These are phyloP conservation scores for Sclerotinia sclerotiorum DNA, from an alignment of 2,329 filamentous ascomycete genomes.

Conservation along the genomic window DNA sequence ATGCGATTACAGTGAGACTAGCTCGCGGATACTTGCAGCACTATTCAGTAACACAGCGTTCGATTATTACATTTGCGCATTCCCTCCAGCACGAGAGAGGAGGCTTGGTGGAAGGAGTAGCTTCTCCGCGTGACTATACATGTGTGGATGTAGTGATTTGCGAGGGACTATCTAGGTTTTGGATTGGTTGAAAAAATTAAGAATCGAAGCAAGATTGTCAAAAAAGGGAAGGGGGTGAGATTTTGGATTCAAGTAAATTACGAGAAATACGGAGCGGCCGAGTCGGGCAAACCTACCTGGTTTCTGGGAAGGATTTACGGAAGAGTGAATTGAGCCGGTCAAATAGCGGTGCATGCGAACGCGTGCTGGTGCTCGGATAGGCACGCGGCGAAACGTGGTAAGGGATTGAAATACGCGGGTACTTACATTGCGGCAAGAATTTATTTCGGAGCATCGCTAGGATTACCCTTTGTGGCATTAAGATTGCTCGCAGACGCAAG, in stretches of 20 bases:
- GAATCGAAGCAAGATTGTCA: constrained; percentile 15
- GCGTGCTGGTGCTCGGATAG: constrained; percentile 38
- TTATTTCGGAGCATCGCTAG: constrained; percentile 23
- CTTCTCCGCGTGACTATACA: constrained; percentile 25
- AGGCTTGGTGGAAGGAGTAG: constrained; percentile 20
- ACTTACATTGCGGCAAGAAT: constrained; percentile 31
- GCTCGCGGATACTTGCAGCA: constrained; percentile 37
- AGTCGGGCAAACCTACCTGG: constrained; percentile 20
- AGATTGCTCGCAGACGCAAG: constrained; percentile 26
- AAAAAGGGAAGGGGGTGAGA: constrained; percentile 16
- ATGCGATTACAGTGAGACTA: constrained; percentile 35
- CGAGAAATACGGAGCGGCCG: constrained; percentile 19
- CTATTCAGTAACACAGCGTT: constrained; percentile 34
- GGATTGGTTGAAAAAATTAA: constrained; percentile 10
- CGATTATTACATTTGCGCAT: constrained; percentile 26
- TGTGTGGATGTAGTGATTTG: constrained; percentile 23
- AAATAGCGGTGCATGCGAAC: constrained; percentile 36
- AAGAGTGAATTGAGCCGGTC: constrained; percentile 17
- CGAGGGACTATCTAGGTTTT: constrained; percentile 10
- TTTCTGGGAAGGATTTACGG: constrained; percentile 20
- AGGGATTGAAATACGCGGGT: constrained; percentile 32
- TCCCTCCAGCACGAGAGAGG: constrained; percentile 15
- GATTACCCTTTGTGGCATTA: constrained; percentile 26
- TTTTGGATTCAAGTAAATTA: constrained; percentile 17
- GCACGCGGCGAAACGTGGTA: constrained; percentile 41